Evolutionary conservation across 2,329 filamentous ascomycete genomes (phyloP).

Genomic region (Coleophoma crateriformis): DNA sequence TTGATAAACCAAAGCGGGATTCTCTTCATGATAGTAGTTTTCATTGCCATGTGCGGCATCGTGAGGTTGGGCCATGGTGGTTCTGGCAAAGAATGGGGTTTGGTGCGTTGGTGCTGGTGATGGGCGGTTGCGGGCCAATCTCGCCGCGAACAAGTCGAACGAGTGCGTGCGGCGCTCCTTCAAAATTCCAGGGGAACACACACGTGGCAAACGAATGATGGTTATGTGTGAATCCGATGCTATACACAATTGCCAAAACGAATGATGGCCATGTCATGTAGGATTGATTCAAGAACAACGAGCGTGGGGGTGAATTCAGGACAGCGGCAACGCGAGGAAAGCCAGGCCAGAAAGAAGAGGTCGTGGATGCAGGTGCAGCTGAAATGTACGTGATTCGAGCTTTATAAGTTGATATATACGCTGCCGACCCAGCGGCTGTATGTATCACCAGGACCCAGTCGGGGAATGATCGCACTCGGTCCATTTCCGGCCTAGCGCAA

Average conservation of each 20-base stretch:
- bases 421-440: too few species aligned
- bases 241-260: neutral
- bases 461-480: too few species aligned
- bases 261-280: neutral
- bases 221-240: neutral
- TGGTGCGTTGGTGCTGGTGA: neutral
- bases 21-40: constrained; percentile 47
- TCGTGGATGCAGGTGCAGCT: neutral
- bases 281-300: neutral
- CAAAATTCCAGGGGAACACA: neutral
- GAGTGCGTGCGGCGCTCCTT: neutral
- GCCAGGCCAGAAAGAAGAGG: neutral
- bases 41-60: neutral
- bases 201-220: neutral
- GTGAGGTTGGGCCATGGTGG: neutral
- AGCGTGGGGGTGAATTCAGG: neutral
- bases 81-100: neutral
- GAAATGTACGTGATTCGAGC: too few species aligned
- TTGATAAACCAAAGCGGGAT: constrained; percentile 68
- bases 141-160: neutral
- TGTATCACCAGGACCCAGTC: too few species aligned
- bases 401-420: too few species aligned
- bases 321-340: neutral
- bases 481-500: too few species aligned
- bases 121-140: neutral